Conservation (phyloP, 1,284 basidiomycete genomes). For the Trichosporon coremiiforme region DNA sequence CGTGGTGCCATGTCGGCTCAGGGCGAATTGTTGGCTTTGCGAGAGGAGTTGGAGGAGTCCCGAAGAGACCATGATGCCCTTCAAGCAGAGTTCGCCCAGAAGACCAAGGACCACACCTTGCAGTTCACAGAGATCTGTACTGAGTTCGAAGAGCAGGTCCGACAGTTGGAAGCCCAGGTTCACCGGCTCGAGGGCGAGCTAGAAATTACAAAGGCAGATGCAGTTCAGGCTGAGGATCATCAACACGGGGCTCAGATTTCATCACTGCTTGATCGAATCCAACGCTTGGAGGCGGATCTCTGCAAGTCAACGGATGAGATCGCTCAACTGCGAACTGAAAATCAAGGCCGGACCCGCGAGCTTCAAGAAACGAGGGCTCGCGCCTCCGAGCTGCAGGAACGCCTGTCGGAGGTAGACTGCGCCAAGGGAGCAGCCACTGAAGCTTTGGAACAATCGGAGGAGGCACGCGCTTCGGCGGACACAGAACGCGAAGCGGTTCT, state of each 20-base stretch:
- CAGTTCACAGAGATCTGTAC: slow-evolving; percentile 49
- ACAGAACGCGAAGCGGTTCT: not conserved
- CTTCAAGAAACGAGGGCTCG: not conserved
- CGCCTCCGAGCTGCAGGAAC: not conserved
- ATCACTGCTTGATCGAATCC: not conserved
- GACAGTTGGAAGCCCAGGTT: slow-evolving; percentile 36
- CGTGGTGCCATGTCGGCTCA: not conserved
- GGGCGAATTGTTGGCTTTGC: not conserved
- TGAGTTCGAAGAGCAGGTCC: slow-evolving; percentile 44
- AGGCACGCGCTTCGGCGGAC: not conserved
- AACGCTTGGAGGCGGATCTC: not conserved
- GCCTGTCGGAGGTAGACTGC: not conserved
- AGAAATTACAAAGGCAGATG: not conserved
- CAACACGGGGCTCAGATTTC: too few relatives aligned
- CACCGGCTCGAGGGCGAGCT: too few relatives aligned
- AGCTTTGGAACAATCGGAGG: slow-evolving; percentile 12
- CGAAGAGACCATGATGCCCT: slow-evolving; percentile 31
- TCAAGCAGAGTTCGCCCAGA: slow-evolving; percentile 42
- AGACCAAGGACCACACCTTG: slow-evolving; percentile 47
- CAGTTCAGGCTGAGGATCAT: not conserved
- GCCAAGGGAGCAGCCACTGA: not conserved
- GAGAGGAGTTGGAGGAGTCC: slow-evolving; percentile 36
- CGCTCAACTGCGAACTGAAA: not conserved
- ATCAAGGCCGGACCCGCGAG: not conserved
- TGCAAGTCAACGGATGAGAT: not conserved